Evolutionary conservation across 768 basidiomycete genomes (phyloP).

Genomic region (Pulveroboletus sp.): DNA sequence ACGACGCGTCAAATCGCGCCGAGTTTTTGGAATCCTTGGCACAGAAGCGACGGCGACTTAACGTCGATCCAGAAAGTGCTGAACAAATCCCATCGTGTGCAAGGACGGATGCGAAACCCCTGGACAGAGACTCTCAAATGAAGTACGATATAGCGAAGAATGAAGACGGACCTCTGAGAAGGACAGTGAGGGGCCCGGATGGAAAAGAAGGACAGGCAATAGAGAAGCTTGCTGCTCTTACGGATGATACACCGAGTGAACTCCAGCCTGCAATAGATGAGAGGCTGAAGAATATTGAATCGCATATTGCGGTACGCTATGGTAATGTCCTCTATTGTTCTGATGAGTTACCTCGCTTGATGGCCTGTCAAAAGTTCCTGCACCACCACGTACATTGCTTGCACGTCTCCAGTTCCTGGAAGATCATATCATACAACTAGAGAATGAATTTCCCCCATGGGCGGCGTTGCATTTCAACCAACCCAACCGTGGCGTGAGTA

Average conservation of each 20-base stretch:
- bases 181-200: slow-evolving; percentile 42
- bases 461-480: slow-evolving; percentile 87
- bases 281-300: slow-evolving; percentile 62
- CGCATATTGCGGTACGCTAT: slow-evolving; percentile 68
- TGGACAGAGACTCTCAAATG: slow-evolving; percentile 75
- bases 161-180: slow-evolving; percentile 67
- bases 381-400: slow-evolving; percentile 58
- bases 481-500: slow-evolving; percentile 69
- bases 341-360: slow-evolving; percentile 1
- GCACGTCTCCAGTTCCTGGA: slow-evolving; percentile 67
- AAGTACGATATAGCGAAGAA: slow-evolving; percentile 88
- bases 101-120: slow-evolving; percentile 62
- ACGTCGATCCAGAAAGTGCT: slow-evolving; percentile 32
- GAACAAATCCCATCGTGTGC: slow-evolving; percentile 55
- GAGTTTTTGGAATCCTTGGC: slow-evolving; percentile 64
- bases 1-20: slow-evolving; percentile 69
- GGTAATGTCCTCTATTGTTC: slow-evolving; percentile 39
- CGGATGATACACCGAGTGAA: slow-evolving; percentile 34
- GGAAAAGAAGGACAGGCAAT: slow-evolving; percentile 9
- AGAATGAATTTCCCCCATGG: slow-evolving; percentile 84
- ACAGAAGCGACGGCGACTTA: slow-evolving; percentile 47
- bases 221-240: slow-evolving; percentile 12
- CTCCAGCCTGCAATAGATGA: slow-evolving; percentile 59
- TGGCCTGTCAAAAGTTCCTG: slow-evolving; percentile 50
- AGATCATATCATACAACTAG: slow-evolving; percentile 69